Evolutionary conservation across 305 asterid species (phyloP).

Genomic region (Fraxinus ornus): DNA sequence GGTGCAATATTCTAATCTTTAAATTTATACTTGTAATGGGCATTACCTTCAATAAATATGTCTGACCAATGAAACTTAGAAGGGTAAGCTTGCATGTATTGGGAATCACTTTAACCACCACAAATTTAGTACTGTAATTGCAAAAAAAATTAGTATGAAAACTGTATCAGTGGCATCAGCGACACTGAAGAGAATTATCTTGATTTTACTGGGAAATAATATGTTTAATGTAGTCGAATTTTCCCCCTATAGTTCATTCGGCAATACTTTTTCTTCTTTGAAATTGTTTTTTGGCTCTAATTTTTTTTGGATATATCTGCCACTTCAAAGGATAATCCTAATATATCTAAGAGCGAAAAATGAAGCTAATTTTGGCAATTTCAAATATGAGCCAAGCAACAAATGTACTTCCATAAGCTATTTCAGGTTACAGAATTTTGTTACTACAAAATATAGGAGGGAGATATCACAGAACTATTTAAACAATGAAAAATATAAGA

Average conservation of each 20-base stretch:
- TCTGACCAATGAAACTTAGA: background rate
- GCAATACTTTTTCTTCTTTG: background rate
- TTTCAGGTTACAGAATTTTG: background rate
- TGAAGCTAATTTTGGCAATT: background rate
- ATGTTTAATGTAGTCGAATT: background rate
- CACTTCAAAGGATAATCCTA: background rate
- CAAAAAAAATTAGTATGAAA: background rate
- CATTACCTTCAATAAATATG: background rate
- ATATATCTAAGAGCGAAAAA: background rate
- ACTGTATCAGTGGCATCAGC: background rate
- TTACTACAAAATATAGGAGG: background rate
- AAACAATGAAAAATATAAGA: too few species aligned
- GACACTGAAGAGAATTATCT: background rate
- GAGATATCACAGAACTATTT: too few species aligned
- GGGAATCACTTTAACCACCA: background rate
- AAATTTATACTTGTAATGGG: background rate
- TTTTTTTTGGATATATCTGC: background rate
- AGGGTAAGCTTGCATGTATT: background rate
- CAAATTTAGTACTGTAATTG: background rate
- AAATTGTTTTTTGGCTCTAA: background rate
- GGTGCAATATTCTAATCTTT: background rate
- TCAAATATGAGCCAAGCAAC: constrained; percentile 13
- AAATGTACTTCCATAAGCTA: constrained; percentile 14
- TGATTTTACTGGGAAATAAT: background rate
- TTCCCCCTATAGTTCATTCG: background rate